These are phyloP conservation scores for Leptographium wingfieldii DNA, from an alignment of 2,329 filamentous ascomycete species.

Conservation along the genomic window DNA sequence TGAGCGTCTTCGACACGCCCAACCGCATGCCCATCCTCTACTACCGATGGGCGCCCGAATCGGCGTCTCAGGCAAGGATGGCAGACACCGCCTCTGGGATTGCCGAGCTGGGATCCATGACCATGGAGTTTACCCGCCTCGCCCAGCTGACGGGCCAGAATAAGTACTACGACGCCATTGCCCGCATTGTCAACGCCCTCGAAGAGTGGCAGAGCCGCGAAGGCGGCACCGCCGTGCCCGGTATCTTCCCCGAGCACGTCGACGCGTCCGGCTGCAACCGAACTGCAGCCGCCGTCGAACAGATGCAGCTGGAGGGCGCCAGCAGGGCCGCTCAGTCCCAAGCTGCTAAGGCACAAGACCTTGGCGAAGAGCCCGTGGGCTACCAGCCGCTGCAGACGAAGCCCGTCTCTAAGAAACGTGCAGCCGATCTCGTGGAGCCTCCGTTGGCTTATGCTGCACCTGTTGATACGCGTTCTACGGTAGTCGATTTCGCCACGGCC, in stretches of 20 bases:
- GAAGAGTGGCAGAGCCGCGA: conserved; percentile 55
- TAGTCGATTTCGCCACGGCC: not conserved
- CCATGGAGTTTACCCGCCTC: conserved; percentile 79
- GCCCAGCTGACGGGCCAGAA: conserved; percentile 71
- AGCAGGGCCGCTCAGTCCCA: conserved; percentile 25
- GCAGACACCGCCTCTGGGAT: conserved; percentile 44
- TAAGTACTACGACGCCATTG: conserved; percentile 83
- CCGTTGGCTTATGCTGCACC: no score
- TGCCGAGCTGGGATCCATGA: conserved; percentile 67
- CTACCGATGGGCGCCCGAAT: conserved; percentile 62
- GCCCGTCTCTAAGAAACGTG: no score
- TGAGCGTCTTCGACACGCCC: conserved; percentile 78
- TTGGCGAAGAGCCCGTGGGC: conserved; percentile 15
- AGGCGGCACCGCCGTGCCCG: conserved; percentile 51
- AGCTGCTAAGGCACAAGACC: conserved; percentile 16
- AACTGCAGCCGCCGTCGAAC: conserved; percentile 25
- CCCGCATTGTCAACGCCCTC: conserved; percentile 70
- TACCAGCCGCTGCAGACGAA: conserved; percentile 14
- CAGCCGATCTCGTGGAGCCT: no score
- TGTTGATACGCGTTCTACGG: no score
- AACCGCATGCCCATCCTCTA: conserved; percentile 83
- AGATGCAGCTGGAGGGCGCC: conserved; percentile 14
- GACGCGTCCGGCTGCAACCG: conserved; percentile 70
- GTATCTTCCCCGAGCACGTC: conserved; percentile 67
- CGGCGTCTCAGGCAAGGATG: conserved; percentile 48